Base-by-base conservation (phyloP, 768 basidiomycete genomes). In the Podaxis mareebaensis region DNA sequence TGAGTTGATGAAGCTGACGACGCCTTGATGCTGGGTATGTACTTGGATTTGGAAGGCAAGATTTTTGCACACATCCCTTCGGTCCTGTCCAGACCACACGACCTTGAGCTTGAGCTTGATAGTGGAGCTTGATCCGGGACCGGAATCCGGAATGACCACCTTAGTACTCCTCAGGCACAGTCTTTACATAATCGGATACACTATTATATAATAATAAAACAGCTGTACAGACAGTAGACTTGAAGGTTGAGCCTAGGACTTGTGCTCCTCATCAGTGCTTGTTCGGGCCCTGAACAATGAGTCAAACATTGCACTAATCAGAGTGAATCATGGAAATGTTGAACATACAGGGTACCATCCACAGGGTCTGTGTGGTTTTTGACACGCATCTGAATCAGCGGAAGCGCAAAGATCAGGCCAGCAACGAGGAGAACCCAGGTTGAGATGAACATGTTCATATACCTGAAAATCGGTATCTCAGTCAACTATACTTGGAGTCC, bases 311-410 rank as follows among this genome's bases (percentile, higher is more conserved):
- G 24, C 20, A 39, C 24, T 11, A 26, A 10, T 15, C 17, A 49
- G 2, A 11, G n/a, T 39, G 28, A 52, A 13, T 13, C 28, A 39
- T 7, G 33, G 12, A 3, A 2, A 12, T 12, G 15, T 38, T 15
- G 26, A 11, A 77, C 84, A 69, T 70, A 89, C 88, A 82, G 68
- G 17, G 74, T 71, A 66, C 84, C 83, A 48, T 88, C 86, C 24
- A 78, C 79, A 8, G 78, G 44, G 7, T 84, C 83, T 1, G 80
- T 82, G 61, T 78, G 82, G 58, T 91, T 80, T 70, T 81, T 86
- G 65, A 91, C 86, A 30, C 90, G 87, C 54, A 85, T 75, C 67
- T 88, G 78, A 30, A 91, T 84, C 89, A 91, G 89, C 3, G 89
- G 90, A 42, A 90, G 74, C 13, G 88, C 83, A 66, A 83, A 89